Percentiles rank a stretch among this genome's conserved stretches.
Evolutionary conservation across 2,329 filamentous ascomycete genomes (phyloP).

Genomic region (Ophiostoma tasmaniense): DNA sequence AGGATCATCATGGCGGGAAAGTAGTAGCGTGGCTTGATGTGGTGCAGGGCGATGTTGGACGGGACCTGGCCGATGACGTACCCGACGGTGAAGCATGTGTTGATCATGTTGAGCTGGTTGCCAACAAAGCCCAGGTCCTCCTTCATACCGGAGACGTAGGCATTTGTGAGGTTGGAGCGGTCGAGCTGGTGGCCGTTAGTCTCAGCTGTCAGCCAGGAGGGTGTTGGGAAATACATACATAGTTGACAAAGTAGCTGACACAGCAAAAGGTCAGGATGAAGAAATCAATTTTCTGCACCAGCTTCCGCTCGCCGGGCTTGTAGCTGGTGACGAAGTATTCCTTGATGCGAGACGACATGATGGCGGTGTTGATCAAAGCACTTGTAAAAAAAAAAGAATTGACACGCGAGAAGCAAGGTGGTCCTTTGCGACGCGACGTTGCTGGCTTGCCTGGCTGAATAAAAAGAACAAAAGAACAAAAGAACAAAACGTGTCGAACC

Average conservation of each 20-base stretch:
- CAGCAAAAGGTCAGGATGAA: slow-evolving; percentile 59
- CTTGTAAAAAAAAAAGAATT: neutral
- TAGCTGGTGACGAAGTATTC: slow-evolving; percentile 19
- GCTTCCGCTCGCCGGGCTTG: slow-evolving; percentile 26
- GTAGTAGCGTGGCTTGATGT: slow-evolving; percentile 54
- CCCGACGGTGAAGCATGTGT: slow-evolving; percentile 40
- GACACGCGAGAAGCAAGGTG: neutral
- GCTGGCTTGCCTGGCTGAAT: neutral
- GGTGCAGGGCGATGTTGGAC: slow-evolving; percentile 53
- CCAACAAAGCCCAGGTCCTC: slow-evolving; percentile 42
- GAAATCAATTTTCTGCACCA: slow-evolving; percentile 37
- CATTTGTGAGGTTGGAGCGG: slow-evolving; percentile 44
- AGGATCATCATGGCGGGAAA: slow-evolving; percentile 55
- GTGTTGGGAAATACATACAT: slow-evolving; percentile 29
- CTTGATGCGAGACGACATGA: slow-evolving; percentile 18
- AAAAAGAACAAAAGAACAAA: neutral
- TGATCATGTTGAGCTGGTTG: slow-evolving; percentile 45
- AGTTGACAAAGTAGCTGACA: slow-evolving; percentile 47
- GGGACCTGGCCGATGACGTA: slow-evolving; percentile 51
- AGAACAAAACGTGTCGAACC: neutral
- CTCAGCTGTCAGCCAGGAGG: neutral
- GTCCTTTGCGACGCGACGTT: neutral
- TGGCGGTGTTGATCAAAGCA: neutral
- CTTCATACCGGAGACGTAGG: slow-evolving; percentile 46
- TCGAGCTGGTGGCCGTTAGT: slow-evolving; percentile 33